Evolutionary conservation across 306 rosid genomes (phyloP).

Genomic region (Crotalaria pallida): DNA sequence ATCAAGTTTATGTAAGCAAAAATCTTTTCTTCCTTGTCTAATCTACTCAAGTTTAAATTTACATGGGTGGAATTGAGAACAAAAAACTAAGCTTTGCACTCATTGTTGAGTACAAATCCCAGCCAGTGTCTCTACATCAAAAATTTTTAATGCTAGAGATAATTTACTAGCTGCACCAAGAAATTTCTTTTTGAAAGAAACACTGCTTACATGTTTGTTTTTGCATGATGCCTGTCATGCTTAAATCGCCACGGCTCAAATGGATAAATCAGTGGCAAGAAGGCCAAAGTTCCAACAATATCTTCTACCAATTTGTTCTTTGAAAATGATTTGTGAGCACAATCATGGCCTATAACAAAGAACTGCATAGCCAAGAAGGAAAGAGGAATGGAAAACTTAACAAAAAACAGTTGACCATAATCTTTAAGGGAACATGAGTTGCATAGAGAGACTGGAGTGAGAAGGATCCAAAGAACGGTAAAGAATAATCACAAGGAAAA

Average conservation of each 20-base stretch:
- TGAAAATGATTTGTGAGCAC: slow-evolving; percentile 95
- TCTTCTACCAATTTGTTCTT: slow-evolving; percentile 93
- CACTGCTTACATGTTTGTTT: slow-evolving; percentile 81
- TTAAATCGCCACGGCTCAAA: slow-evolving; percentile 98
- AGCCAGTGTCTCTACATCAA: background rate
- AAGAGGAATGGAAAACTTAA: slow-evolving; percentile 28
- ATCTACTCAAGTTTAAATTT: background rate
- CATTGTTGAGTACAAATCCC: background rate
- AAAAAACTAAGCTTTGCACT: slow-evolving; percentile 7
- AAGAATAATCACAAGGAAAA: slow-evolving; percentile 7
- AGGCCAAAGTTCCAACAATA: slow-evolving; percentile 90
- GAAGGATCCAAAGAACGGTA: background rate
- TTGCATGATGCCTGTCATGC: slow-evolving; percentile 97
- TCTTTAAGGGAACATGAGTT: background rate
- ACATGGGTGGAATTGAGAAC: background rate
- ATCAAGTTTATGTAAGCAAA: background rate
- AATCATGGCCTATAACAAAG: slow-evolving; percentile 97
- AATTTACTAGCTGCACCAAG: slow-evolving; percentile 7
- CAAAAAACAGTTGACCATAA: background rate
- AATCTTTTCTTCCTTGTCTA: background rate
- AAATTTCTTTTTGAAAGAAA: background rate
- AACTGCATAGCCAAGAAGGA: slow-evolving; percentile 43
- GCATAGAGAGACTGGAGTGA: background rate
- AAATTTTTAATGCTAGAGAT: slow-evolving; percentile 7
- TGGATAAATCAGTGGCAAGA: slow-evolving; percentile 90